A percentile compares a stretch with the other conserved stretches of the same genome.
phyloP scores from a whole-genome alignment of 78 protist species.

The Planoprotostelium fungivorum region DNA sequence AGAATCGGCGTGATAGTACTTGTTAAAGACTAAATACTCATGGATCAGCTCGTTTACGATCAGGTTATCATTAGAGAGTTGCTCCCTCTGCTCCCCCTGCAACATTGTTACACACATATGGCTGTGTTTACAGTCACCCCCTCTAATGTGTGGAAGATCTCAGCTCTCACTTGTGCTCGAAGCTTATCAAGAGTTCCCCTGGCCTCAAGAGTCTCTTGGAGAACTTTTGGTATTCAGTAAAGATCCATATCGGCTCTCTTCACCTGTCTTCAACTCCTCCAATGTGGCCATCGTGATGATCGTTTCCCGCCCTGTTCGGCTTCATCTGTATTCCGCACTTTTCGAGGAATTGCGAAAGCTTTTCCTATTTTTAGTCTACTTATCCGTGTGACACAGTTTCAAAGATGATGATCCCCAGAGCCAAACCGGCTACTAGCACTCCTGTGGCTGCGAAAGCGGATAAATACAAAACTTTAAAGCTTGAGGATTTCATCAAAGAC shows the following conservation, averaged over 20 bases:
- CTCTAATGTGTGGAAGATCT: background rate
- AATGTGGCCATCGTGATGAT: too few species aligned
- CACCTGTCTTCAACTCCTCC: too few species aligned
- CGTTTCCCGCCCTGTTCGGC: too few species aligned
- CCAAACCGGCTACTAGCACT: background rate
- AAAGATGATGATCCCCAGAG: background rate
- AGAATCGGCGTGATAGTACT: conserved; percentile 3
- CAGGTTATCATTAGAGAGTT: background rate
- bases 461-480: conserved; percentile 7
- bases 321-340: too few species aligned
- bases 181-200: too few species aligned
- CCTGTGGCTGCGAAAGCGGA: background rate
- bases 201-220: too few species aligned
- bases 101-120: background rate
- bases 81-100: background rate
- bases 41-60: conserved; percentile 8
- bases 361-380: too few species aligned
- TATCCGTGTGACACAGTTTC: too few species aligned
- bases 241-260: too few species aligned
- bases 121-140: background rate
- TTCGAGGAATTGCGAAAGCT: too few species aligned
- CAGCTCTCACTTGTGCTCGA: background rate
- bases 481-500: conserved; percentile 9
- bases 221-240: too few species aligned
- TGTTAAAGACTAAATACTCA: conserved; percentile 3